Evolutionary conservation across 345 rosid species (phyloP).

Genomic region (Populus alba): DNA sequence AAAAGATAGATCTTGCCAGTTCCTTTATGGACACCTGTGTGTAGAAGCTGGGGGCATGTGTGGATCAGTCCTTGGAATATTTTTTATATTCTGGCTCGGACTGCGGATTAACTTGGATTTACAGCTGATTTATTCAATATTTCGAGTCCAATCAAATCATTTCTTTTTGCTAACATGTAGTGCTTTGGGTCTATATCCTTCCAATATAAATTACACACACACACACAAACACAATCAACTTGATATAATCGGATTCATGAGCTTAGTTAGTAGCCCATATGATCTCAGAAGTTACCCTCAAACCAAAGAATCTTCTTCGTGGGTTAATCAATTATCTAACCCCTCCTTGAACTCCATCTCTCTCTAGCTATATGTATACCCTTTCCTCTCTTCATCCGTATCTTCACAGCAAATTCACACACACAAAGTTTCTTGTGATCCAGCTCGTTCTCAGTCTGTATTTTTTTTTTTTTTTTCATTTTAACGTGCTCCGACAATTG

Average conservation of each 20-base stretch:
- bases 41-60: slow-evolving; percentile 2
- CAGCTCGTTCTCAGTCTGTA: not conserved
- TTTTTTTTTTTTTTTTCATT: not conserved
- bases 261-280: not conserved
- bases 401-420: not conserved
- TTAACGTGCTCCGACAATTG: not conserved
- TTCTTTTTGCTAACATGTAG: too few relatives aligned
- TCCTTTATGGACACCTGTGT: slow-evolving; percentile 28
- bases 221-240: not conserved
- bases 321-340: too few relatives aligned
- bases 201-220: too few relatives aligned
- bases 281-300: not conserved
- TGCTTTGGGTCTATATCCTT: too few relatives aligned
- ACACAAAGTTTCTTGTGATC: not conserved
- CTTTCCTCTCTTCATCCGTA: not conserved
- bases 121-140: not conserved
- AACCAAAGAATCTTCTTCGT: too few relatives aligned
- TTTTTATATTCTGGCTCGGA: not conserved
- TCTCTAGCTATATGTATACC: not conserved
- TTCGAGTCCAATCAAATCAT: not conserved
- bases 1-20: slow-evolving; percentile 20
- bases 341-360: not conserved
- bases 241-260: not conserved
- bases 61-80: not conserved
- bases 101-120: not conserved